These are phyloP conservation scores for Globisporangium polare DNA, from an alignment of 352 stramenopile genomes.

Conservation along the genomic window DNA sequence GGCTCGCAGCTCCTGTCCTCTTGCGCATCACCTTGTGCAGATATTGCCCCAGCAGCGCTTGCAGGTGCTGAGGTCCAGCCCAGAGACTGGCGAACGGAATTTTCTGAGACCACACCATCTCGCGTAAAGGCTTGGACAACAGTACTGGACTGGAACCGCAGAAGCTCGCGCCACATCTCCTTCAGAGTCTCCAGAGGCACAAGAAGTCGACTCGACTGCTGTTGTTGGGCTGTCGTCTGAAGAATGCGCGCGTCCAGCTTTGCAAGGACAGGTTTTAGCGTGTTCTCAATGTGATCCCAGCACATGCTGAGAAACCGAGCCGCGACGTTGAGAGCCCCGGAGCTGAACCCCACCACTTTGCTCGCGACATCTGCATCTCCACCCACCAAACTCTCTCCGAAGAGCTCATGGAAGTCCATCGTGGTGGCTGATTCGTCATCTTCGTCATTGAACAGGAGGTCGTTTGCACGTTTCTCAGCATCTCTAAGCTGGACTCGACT, in stretches of 20 bases:
- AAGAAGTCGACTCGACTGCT: background rate
- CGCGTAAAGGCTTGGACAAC: background rate
- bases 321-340: conserved; percentile 2
- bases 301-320: conserved; percentile 10
- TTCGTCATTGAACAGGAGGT: background rate
- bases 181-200: background rate
- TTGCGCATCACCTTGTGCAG: background rate
- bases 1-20: background rate
- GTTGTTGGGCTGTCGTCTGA: background rate
- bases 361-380: background rate
- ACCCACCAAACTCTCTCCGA: background rate
- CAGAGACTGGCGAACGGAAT: background rate
- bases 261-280: background rate
- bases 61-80: background rate
- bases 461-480: background rate
- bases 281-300: background rate
- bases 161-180: conserved; percentile 3
- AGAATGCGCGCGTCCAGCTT: background rate
- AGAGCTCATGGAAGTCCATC: conserved; percentile 1
- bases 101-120: background rate
- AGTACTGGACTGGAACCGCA: background rate
- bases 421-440: background rate
- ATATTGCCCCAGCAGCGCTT: background rate
- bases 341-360: background rate
- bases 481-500: background rate